These are phyloP conservation scores for Cercospora beticola DNA, from an alignment of 2,329 filamentous ascomycete genomes.

Conservation along the genomic window DNA sequence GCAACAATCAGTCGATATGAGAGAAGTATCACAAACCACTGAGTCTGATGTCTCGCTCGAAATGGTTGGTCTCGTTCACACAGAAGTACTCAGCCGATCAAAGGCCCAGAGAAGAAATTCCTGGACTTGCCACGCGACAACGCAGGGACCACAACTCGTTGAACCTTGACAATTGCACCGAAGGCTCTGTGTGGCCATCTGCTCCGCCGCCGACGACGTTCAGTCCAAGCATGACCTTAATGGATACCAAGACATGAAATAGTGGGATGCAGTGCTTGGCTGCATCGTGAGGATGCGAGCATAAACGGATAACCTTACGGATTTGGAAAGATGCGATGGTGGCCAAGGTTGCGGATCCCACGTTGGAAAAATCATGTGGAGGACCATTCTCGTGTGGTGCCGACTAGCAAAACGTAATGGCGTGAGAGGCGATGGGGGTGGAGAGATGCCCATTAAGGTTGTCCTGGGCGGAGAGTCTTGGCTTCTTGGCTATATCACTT, in stretches of 20 bases:
- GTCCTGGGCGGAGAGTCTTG: constrained; percentile 9
- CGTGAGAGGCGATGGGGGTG: neutral
- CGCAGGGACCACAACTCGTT: constrained; percentile 2
- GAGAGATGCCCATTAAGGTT: constrained; percentile 9
- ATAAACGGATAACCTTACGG: constrained; percentile 12
- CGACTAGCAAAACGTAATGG: constrained; percentile 1
- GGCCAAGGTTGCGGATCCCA: constrained; percentile 11
- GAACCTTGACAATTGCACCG: neutral
- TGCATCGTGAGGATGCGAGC: constrained; percentile 10
- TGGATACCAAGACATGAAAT: constrained; percentile 7
- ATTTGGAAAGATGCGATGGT: constrained; percentile 9
- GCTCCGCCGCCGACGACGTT: neutral
- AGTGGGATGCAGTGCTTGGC: constrained; percentile 15
- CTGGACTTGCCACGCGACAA: constrained; percentile 10
- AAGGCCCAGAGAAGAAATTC: neutral
- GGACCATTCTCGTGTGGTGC: neutral
- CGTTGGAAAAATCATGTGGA: neutral
- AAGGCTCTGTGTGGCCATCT: neutral
- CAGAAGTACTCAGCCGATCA: constrained; percentile 7
- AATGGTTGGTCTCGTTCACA: neutral
- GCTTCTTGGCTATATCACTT: constrained; percentile 15
- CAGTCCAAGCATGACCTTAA: constrained; percentile 13
- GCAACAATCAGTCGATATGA: neutral
- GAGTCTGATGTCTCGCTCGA: neutral
- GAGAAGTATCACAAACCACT: neutral